Percentiles rank a stretch among this genome's conserved stretches.
Evolutionary conservation across 2,329 filamentous ascomycete genomes (phyloP).

Genomic region (Alternaria conjuncta): DNA sequence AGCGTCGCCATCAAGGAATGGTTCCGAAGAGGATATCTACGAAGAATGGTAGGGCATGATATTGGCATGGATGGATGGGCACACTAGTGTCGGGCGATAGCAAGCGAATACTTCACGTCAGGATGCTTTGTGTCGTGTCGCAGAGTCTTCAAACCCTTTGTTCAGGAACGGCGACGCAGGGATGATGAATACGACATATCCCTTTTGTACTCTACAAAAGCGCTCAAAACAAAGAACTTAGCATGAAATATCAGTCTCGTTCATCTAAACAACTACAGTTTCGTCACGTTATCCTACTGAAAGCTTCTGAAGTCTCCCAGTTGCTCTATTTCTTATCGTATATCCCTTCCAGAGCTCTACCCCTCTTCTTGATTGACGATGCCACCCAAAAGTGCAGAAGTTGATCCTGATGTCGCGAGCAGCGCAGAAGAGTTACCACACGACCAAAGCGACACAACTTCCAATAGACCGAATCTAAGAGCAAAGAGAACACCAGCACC

Average conservation of each 20-base stretch:
- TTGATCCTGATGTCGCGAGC: not conserved
- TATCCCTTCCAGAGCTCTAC: no score
- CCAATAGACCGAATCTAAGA: not conserved
- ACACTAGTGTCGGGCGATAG: no score
- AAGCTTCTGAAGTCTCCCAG: not conserved
- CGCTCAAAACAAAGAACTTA: not conserved
- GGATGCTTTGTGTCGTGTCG: not conserved
- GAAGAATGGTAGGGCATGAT: not conserved
- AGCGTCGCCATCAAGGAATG: not conserved
- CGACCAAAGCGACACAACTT: no score
- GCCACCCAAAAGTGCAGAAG: not conserved
- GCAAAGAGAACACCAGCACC: not conserved
- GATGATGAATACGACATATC: not conserved
- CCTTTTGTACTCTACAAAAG: not conserved
- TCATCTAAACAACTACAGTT: no score
- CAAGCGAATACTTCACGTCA: not conserved
- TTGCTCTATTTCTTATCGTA: no score
- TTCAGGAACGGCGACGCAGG: not conserved
- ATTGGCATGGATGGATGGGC: no score
- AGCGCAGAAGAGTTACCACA: not conserved
- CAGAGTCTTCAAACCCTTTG: not conserved
- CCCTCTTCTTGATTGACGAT: not conserved
- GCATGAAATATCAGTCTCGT: no score
- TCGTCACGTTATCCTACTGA: not conserved
- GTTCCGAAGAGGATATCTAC: no score